These are phyloP conservation scores for Paracoccidioides lutzii DNA, from an alignment of 2,329 filamentous ascomycete genomes.

Conservation along the genomic window DNA sequence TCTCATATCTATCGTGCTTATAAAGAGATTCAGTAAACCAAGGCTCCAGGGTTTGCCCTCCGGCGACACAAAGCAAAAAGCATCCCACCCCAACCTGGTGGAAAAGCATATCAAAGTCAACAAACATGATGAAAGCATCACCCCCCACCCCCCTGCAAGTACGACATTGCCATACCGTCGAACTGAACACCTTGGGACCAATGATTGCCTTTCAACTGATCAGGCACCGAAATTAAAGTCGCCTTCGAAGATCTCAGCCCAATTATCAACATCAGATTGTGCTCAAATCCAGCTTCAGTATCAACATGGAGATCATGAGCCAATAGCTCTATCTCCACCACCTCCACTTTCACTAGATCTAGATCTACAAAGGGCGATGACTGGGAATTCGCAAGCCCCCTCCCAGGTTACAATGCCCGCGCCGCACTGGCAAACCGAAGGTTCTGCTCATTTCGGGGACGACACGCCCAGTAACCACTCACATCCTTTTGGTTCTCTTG, in stretches of 20 bases:
- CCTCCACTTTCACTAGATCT: background rate
- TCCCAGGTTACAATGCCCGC: background rate
- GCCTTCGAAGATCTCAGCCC: background rate
- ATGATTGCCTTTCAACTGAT: constrained; percentile 48
- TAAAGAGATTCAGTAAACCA: background rate
- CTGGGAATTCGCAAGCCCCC: background rate
- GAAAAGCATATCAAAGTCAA: background rate
- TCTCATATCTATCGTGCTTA: background rate
- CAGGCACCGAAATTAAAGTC: constrained; percentile 33
- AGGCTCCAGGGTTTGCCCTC: background rate
- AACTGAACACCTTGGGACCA: constrained; percentile 28
- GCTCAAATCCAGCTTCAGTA: background rate
- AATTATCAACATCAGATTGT: background rate
- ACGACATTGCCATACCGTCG: background rate
- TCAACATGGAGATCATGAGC: background rate
- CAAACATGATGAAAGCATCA: background rate
- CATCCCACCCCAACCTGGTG: background rate
- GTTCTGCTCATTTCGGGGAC: background rate
- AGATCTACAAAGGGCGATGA: background rate
- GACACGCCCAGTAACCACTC: background rate
- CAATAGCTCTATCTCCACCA: background rate
- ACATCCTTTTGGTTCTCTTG: background rate
- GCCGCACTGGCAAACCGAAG: constrained; percentile 1
- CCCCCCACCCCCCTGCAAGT: background rate
- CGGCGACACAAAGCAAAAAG: background rate